Percentiles rank a stretch among this genome's conserved stretches.
Evolutionary conservation across 1,284 basidiomycete genomes (phyloP).

Genomic region (Sutorius eximius): DNA sequence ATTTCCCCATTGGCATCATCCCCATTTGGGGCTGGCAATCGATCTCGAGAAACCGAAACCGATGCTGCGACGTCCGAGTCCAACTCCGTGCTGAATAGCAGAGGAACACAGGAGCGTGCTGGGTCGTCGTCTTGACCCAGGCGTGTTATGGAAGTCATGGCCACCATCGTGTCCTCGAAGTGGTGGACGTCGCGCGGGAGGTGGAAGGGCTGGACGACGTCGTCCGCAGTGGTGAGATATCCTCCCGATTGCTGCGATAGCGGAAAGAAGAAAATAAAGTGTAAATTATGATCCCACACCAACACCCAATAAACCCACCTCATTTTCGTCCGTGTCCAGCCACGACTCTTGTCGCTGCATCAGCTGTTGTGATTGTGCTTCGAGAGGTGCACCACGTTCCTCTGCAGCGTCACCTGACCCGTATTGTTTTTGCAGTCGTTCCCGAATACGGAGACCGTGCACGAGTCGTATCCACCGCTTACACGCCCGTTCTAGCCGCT

Average conservation of each 20-base stretch:
- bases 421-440: constrained; percentile 83
- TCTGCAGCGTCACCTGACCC: constrained; percentile 39
- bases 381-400: background rate
- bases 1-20: constrained; percentile 18
- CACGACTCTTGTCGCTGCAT: constrained; percentile 17
- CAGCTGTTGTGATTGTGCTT: constrained; percentile 7
- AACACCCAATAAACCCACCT: constrained; percentile 18
- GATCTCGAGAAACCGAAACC: constrained; percentile 7
- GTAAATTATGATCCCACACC: background rate
- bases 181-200: constrained; percentile 59
- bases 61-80: background rate
- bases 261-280: background rate
- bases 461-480: constrained; percentile 90
- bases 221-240: constrained; percentile 69
- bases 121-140: constrained; percentile 3
- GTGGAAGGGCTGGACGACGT: constrained; percentile 68
- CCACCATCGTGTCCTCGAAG: constrained; percentile 20
- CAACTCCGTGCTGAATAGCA: background rate
- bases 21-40: constrained; percentile 21
- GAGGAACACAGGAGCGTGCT: background rate
- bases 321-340: constrained; percentile 23
- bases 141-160: constrained; percentile 11
- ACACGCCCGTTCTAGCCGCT: constrained; percentile 78
- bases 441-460: constrained; percentile 83
- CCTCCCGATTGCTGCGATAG: constrained; percentile 46